These are phyloP conservation scores for Radiomyces spectabilis DNA, from an alignment of 192 early-diverging fungal genomes.

Conservation along the genomic window DNA sequence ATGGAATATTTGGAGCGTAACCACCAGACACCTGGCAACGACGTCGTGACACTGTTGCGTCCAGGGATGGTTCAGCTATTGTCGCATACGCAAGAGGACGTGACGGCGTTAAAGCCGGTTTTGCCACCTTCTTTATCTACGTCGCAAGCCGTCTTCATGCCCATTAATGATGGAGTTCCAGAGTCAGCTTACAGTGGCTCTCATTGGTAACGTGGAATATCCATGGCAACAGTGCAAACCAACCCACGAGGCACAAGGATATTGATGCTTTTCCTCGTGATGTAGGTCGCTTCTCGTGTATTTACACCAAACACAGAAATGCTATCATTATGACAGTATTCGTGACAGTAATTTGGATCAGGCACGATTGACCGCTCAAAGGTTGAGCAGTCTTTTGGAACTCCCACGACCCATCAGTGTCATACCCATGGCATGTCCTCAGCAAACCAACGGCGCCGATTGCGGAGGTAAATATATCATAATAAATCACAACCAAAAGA, in stretches of 20 bases:
- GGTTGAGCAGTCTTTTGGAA: not conserved
- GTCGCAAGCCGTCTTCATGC: not conserved
- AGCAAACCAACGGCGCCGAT: conserved; percentile 1
- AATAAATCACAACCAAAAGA: too few species aligned
- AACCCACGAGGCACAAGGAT: too few species aligned
- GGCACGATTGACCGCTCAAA: not conserved
- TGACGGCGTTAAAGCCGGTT: not conserved
- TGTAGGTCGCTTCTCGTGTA: not conserved
- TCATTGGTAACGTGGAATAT: too few species aligned
- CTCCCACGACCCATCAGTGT: not conserved
- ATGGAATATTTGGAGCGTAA: not conserved
- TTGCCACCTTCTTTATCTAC: not conserved
- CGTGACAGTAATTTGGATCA: not conserved
- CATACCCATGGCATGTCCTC: not conserved
- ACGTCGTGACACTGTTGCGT: not conserved
- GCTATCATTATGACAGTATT: conserved; percentile 1
- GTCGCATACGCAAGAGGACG: not conserved
- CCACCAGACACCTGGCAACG: too few species aligned
- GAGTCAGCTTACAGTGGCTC: not conserved
- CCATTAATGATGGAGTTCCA: not conserved
- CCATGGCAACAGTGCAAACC: not conserved
- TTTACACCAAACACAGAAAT: not conserved
- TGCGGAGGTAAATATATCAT: not conserved
- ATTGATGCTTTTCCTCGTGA: not conserved
- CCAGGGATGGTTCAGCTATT: not conserved